These are phyloP conservation scores for Nephromyces sp. DNA, from an alignment of 169 alveolate genomes.

Conservation along the genomic window DNA sequence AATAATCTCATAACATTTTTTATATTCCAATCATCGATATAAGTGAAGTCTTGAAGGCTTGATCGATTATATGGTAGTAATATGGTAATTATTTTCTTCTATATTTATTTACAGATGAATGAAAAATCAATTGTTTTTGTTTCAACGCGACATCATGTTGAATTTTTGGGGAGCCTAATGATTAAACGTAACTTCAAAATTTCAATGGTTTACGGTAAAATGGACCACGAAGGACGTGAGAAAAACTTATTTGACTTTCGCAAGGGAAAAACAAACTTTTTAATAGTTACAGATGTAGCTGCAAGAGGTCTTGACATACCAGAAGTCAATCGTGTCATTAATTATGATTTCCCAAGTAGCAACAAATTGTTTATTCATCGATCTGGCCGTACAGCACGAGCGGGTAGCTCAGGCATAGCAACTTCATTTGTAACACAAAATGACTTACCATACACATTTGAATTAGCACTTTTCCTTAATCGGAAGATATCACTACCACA, in stretches of 20 bases:
- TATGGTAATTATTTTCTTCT: not conserved
- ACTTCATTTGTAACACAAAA: constrained; percentile 43
- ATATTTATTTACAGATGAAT: not conserved
- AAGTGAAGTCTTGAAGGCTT: too few species aligned
- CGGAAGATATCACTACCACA: constrained; percentile 2
- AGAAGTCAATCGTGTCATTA: constrained; percentile 71
- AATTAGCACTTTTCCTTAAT: constrained; percentile 45
- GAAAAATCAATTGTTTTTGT: constrained; percentile 52
- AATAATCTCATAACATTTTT: too few species aligned
- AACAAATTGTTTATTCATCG: constrained; percentile 93
- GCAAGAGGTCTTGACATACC: constrained; percentile 95
- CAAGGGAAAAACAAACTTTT: constrained; percentile 31
- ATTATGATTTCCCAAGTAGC: constrained; percentile 90
- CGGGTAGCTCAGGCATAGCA: constrained; percentile 66
- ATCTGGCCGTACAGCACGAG: constrained; percentile 99
- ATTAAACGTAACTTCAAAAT: constrained; percentile 6
- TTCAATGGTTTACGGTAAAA: constrained; percentile 69
- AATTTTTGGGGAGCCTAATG: constrained; percentile 57
- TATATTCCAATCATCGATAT: too few species aligned
- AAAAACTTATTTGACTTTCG: constrained; percentile 17
- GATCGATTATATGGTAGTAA: too few species aligned
- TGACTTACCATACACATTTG: constrained; percentile 59
- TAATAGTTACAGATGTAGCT: constrained; percentile 98
- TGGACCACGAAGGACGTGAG: constrained; percentile 65
- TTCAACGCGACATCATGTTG: constrained; percentile 84